A percentile compares a stretch with the other conserved stretches of the same genome.
phyloP scores from a whole-genome alignment of 2,329 filamentous ascomycete species.

The Colletotrichum sp. region DNA sequence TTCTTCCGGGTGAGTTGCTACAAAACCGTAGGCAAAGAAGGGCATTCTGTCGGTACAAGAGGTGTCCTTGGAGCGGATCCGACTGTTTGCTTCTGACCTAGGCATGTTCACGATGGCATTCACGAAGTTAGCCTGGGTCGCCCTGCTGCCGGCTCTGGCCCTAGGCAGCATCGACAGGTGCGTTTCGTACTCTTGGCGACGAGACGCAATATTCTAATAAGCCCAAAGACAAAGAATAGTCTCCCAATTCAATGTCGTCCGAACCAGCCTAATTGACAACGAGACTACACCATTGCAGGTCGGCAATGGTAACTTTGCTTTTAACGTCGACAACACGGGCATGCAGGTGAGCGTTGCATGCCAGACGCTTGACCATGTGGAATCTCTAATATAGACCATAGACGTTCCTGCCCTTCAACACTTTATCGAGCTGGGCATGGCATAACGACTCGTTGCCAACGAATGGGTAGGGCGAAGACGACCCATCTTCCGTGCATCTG shows the following conservation, averaged over 20 bases:
- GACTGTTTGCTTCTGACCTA: background rate
- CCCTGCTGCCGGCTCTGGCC: background rate
- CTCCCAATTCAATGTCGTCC: slow-evolving; percentile 24
- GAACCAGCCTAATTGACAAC: slow-evolving; percentile 26
- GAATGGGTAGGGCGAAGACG: background rate
- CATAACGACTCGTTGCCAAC: slow-evolving; percentile 51
- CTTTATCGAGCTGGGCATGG: slow-evolving; percentile 53
- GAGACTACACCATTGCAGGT: slow-evolving; percentile 56
- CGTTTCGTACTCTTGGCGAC: background rate
- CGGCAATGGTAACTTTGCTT: slow-evolving; percentile 54
- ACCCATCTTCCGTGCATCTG: accelerated
- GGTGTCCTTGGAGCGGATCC: background rate
- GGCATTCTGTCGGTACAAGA: too few relatives aligned
- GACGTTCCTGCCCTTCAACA: slow-evolving; percentile 49
- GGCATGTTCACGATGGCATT: background rate
- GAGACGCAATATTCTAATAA: background rate
- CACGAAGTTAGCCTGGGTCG: background rate
- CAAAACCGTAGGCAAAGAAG: background rate
- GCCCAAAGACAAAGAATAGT: slow-evolving; percentile 24
- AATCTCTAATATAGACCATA: background rate
- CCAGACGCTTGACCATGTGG: accelerated
- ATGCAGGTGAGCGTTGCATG: slow-evolving; percentile 34
- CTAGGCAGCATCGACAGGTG: background rate
- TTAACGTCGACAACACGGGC: slow-evolving; percentile 51
- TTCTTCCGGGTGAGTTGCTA: slow-evolving; percentile 12